These are phyloP conservation scores for Parsonsia alboflavescens DNA, from an alignment of 257 asterid species.

Conservation along the genomic window DNA sequence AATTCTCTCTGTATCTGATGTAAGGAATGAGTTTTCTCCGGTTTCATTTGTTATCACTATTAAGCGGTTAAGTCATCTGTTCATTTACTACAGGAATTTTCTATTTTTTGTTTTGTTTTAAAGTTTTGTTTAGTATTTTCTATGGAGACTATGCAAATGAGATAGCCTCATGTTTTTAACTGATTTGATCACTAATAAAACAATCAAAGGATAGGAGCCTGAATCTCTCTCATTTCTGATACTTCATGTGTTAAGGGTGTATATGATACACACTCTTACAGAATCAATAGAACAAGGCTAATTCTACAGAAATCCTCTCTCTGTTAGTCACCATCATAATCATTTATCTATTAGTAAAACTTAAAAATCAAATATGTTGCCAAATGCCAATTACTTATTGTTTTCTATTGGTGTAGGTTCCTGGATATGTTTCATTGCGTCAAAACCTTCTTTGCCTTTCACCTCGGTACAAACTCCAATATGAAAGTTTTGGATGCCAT, in stretches of 20 bases:
- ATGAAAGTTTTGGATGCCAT: background rate
- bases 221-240: too few species aligned
- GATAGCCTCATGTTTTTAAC: background rate
- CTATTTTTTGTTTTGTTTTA: background rate
- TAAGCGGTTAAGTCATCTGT: background rate
- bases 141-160: background rate
- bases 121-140: too few species aligned
- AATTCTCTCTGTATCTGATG: constrained; percentile 64
- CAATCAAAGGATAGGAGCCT: too few species aligned
- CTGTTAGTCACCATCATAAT: background rate
- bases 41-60: background rate
- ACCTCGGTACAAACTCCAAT: constrained; percentile 53
- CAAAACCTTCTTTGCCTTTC: constrained; percentile 67
- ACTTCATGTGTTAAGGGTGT: too few species aligned
- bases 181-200: background rate
- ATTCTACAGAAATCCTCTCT: too few species aligned
- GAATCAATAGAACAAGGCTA: too few species aligned
- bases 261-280: too few species aligned
- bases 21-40: constrained; percentile 27
- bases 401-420: constrained; percentile 48
- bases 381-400: background rate
- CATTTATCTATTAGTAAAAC: background rate
- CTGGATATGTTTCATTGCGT: constrained; percentile 71
- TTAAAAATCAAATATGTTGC: background rate
- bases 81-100: background rate